A percentile compares a stretch with the other conserved stretches of the same genome.
Conservation (phyloP, 495 filamentous ascomycete genomes). For the Terfezia claveryi region DNA sequence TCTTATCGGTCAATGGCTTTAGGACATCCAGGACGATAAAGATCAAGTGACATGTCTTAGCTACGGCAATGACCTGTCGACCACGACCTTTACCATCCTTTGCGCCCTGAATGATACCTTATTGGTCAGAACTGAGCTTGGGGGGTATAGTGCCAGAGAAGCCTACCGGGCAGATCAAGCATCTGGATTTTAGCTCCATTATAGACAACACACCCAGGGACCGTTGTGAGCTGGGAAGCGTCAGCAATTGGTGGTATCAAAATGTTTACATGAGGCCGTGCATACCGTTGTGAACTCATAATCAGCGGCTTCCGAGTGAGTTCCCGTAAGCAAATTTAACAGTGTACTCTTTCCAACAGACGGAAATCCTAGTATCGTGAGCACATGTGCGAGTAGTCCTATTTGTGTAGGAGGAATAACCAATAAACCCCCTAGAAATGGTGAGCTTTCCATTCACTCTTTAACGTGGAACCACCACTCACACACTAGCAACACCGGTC, state of each 20-base stretch:
- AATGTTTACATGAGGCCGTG: not conserved
- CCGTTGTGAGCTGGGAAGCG: conserved; percentile 48
- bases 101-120: conserved; percentile 73
- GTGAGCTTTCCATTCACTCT: conserved; percentile 5
- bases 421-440: conserved; percentile 28
- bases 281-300: conserved; percentile 82
- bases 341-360: conserved; percentile 96
- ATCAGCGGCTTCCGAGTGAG: conserved; percentile 89
- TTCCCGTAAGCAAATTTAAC: conserved; percentile 82
- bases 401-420: conserved; percentile 9
- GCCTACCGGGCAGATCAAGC: conserved; percentile 71
- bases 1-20: conserved; percentile 92
- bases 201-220: conserved; percentile 88
- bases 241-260: conserved; percentile 1
- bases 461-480: conserved; percentile 28
- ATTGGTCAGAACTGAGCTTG: not conserved
- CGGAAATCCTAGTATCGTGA: conserved; percentile 44
- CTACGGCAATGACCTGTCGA: conserved; percentile 94
- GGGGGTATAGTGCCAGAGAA: not conserved
- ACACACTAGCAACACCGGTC: conserved; percentile 90
- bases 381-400: conserved; percentile 3
- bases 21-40: conserved; percentile 98
- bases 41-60: conserved; percentile 95
- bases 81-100: conserved; percentile 97
- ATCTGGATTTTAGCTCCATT: conserved; percentile 97